Percentiles rank a stretch among this genome's conserved stretches.
phyloP scores from a whole-genome alignment of 2,329 filamentous ascomycete species.

The Monosporascus sp. region DNA sequence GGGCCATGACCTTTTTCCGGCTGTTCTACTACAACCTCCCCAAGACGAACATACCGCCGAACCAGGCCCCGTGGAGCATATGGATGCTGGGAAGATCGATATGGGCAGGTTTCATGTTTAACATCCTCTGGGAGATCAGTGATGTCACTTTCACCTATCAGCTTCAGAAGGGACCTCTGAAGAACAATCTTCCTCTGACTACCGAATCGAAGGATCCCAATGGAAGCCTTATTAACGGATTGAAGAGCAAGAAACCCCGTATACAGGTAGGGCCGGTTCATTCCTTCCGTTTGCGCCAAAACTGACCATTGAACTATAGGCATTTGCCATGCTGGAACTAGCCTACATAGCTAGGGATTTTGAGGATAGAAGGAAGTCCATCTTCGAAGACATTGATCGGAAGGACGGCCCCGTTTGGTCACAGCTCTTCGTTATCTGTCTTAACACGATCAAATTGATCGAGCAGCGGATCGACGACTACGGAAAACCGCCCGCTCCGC shows the following conservation, averaged over 20 bases:
- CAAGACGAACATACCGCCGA: constrained; percentile 59
- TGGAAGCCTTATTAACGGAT: constrained; percentile 75
- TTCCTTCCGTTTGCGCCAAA: background rate
- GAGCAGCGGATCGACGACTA: constrained; percentile 60
- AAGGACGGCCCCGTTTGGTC: constrained; percentile 75
- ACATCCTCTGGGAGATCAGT: constrained; percentile 68
- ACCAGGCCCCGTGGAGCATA: constrained; percentile 51
- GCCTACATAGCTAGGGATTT: constrained; percentile 72
- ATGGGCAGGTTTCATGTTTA: constrained; percentile 60
- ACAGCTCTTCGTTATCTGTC: constrained; percentile 66
- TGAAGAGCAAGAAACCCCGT: constrained; percentile 76
- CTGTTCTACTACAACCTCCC: constrained; percentile 67
- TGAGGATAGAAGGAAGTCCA: constrained; percentile 67
- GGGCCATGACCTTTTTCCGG: constrained; percentile 64
- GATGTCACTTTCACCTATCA: constrained; percentile 77
- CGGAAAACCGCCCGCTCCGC: constrained; percentile 38
- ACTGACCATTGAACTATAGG: constrained; percentile 34
- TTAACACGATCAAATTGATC: constrained; percentile 63
- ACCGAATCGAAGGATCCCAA: constrained; percentile 86
- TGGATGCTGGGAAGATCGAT: constrained; percentile 51
- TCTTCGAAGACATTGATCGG: constrained; percentile 84
- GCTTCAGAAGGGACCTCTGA: constrained; percentile 73
- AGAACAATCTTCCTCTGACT: constrained; percentile 78
- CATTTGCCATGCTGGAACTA: constrained; percentile 89
- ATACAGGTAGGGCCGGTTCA: constrained; percentile 51